These are phyloP conservation scores for Cercospora janseana DNA, from an alignment of 2,329 filamentous ascomycete species.

Conservation along the genomic window DNA sequence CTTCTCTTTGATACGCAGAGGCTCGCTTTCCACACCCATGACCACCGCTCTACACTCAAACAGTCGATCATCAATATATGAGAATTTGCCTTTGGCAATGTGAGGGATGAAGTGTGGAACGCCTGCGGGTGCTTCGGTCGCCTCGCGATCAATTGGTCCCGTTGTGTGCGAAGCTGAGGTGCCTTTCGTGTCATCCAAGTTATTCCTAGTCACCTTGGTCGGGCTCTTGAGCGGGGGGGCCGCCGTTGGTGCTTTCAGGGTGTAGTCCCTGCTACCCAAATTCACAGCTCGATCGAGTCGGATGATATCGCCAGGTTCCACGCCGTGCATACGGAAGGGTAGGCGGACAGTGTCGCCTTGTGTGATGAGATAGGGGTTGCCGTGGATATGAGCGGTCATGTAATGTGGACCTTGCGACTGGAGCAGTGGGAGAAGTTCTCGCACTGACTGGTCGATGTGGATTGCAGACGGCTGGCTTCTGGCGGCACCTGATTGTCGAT, in stretches of 20 bases:
- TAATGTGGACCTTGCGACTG: slow-evolving; percentile 73
- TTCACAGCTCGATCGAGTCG: slow-evolving; percentile 81
- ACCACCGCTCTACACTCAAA: slow-evolving; percentile 86
- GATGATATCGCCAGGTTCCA: slow-evolving; percentile 74
- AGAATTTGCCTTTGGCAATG: slow-evolving; percentile 38
- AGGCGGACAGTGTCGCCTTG: slow-evolving; percentile 50
- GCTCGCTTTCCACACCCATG: slow-evolving; percentile 75
- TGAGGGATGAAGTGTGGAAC: slow-evolving; percentile 41
- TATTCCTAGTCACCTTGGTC: slow-evolving; percentile 24
- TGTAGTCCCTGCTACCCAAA: slow-evolving; percentile 86
- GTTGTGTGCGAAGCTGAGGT: slow-evolving; percentile 27
- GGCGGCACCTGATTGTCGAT: not conserved
- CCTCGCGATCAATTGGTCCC: slow-evolving; percentile 30
- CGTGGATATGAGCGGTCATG: slow-evolving; percentile 76
- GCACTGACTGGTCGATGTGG: slow-evolving; percentile 57
- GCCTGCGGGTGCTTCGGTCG: slow-evolving; percentile 17
- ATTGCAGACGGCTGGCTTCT: slow-evolving; percentile 18
- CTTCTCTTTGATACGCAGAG: slow-evolving; percentile 55
- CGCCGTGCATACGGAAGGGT: slow-evolving; percentile 51
- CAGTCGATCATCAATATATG: slow-evolving; percentile 74
- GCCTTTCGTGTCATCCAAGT: slow-evolving; percentile 33
- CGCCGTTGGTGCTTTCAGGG: slow-evolving; percentile 71
- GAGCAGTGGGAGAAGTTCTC: slow-evolving; percentile 66
- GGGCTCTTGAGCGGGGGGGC: slow-evolving; percentile 33
- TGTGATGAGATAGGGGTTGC: slow-evolving; percentile 74